These are phyloP conservation scores for Hypoxylon lenormandii DNA, from an alignment of 495 filamentous ascomycete species.

Conservation along the genomic window DNA sequence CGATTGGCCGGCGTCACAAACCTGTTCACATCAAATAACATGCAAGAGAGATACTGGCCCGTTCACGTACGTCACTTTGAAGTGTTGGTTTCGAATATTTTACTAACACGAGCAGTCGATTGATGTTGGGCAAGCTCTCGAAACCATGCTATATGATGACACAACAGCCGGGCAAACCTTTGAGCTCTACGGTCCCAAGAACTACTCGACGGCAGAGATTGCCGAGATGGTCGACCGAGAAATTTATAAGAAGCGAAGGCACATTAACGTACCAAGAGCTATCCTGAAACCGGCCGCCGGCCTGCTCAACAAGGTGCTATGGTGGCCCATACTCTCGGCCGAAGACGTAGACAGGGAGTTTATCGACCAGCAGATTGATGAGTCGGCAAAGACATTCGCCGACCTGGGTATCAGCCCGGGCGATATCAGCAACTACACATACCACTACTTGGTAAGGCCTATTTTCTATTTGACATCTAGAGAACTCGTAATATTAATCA, in stretches of 20 bases:
- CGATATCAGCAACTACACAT: constrained; percentile 83
- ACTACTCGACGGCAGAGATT: constrained; percentile 90
- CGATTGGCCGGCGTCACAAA: constrained; percentile 82
- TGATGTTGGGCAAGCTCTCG: constrained; percentile 88
- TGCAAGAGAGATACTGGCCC: constrained; percentile 90
- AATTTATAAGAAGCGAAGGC: constrained; percentile 87
- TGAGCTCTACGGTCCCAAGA: constrained; percentile 93
- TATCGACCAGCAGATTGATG: constrained; percentile 92
- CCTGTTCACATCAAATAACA: constrained; percentile 87
- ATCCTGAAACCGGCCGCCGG: constrained; percentile 77
- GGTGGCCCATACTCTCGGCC: constrained; percentile 86
- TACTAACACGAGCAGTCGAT: constrained; percentile 68
- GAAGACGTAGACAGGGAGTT: constrained; percentile 94
- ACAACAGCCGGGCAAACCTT: constrained; percentile 88
- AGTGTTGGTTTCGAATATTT: too few species aligned
- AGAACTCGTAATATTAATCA: too few species aligned
- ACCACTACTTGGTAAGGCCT: constrained; percentile 93
- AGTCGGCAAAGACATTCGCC: constrained; percentile 91
- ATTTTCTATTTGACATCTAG: too few species aligned
- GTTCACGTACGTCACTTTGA: constrained; percentile 80
- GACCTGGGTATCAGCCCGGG: constrained; percentile 89
- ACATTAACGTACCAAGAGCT: constrained; percentile 89
- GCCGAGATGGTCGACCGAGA: constrained; percentile 87
- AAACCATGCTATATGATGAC: constrained; percentile 89
- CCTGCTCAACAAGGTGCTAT: constrained; percentile 79